phyloP scores from a whole-genome alignment of 1,139 yeast genomes.

The Debaryomyces fabryi region DNA sequence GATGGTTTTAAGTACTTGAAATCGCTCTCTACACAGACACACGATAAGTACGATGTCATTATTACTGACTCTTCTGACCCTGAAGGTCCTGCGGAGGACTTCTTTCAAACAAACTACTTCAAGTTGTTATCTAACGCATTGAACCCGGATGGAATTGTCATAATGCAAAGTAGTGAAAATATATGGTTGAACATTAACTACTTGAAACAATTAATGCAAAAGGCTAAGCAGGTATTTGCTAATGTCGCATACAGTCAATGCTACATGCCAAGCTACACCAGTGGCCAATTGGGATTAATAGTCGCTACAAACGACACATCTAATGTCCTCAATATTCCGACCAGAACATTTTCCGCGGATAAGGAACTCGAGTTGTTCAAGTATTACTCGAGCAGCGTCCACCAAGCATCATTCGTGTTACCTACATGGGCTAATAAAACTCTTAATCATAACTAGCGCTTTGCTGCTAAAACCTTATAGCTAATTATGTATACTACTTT shows the following conservation, averaged over 20 bases:
- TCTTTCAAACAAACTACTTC: slow-evolving; percentile 85
- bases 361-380: slow-evolving; percentile 57
- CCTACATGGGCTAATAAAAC: slow-evolving; percentile 78
- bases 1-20: slow-evolving; percentile 88
- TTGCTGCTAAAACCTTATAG: slow-evolving; percentile 1
- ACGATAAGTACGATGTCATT: slow-evolving; percentile 71
- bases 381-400: slow-evolving; percentile 77
- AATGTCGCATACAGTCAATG: slow-evolving; percentile 81
- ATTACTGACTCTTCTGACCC: slow-evolving; percentile 97
- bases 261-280: slow-evolving; percentile 94
- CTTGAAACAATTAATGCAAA: slow-evolving; percentile 58
- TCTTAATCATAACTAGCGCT: slow-evolving; percentile 9
- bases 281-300: slow-evolving; percentile 91
- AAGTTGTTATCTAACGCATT: slow-evolving; percentile 69
- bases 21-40: slow-evolving; percentile 25
- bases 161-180: slow-evolving; percentile 91
- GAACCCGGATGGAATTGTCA: slow-evolving; percentile 73
- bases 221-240: slow-evolving; percentile 73
- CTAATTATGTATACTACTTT: neutral
- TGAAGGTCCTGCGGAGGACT: slow-evolving; percentile 96
- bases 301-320: slow-evolving; percentile 68
- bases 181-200: slow-evolving; percentile 84
- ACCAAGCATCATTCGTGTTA: slow-evolving; percentile 76
- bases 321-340: slow-evolving; percentile 57
- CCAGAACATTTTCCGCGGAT: slow-evolving; percentile 44